Base-by-base conservation (phyloP, 352 stramenopile species). In the Halophytophthora polymorphica region DNA sequence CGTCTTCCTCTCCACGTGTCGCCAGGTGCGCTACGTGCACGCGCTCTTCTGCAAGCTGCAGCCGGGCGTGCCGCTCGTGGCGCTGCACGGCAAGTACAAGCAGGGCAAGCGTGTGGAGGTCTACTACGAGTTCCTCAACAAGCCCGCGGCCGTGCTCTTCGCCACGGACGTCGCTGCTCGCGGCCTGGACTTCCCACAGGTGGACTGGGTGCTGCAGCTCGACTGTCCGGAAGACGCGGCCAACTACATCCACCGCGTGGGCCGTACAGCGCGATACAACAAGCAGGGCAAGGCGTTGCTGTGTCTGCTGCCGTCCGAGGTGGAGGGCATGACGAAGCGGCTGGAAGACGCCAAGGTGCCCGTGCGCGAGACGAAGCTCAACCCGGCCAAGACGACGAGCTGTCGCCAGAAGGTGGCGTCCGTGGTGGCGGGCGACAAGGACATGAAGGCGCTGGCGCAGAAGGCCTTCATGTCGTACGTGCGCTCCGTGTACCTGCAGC, bases 401-500 rank as follows among this genome's bases (percentile, higher is more conserved):
- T 96, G 97, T 19, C 86, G 81, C 14, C 83, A 97, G 54, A 96
- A 97, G 58, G 79, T 98, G 31, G 86, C 91, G 12, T 95, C 93
- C 0, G 70, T 98, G 15, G 88, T 96, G 31, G 96, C 95, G 0
- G 77, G 93, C 11, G 89, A 99, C 63, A 88, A 93, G 43, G 85
- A 98, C 22, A 87, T 98, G 53, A 97, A 98, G 61, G 57, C 86
- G 36, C 64, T 98, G 14, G 97, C 96, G 0, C 96, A 99, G 61
- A 98, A 98, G 61, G 96, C 97, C 15, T 99, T 99, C 66, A 96
- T 96, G 73, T 98, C 93, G 13, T 99, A 99, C 67, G 75, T 99
- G 29, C 90, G 97, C 19, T 98, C 88, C 0, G 85, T 99, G 31
- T 87, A 96, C 45, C 68, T 99, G 19, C 95, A 98, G 88, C 93